Base-by-base conservation (phyloP, 129 eudicot genomes). In the Artemisia annua region DNA sequence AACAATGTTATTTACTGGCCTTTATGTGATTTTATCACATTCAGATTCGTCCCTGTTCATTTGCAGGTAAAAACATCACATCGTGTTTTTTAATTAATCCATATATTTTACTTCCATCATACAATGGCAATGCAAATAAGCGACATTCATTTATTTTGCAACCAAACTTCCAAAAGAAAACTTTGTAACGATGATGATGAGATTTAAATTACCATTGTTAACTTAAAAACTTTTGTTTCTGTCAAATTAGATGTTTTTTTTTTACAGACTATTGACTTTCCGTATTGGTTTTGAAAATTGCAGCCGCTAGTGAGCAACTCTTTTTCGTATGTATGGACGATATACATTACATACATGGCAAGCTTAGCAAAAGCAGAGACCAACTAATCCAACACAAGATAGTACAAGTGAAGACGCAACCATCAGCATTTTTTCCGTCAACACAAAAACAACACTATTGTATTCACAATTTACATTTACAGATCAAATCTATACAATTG, bases 1-100 rank as follows among this genome's bases (percentile, higher is more conserved):
- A 94, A 71, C 75, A 96, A 96, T 50, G 80, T 78, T 52, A 80
- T 94, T 85, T 90, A 88, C 81, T 90, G 99, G 99, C 99, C 99
- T 0, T 5, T 88, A 7, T 95, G 99, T 81, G 99, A 95, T 80
- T 95, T 95, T 56, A 66, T 95, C 62, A 95, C 99, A 18, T 95
- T 95, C 87, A 95, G 81, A 87, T 88, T 90, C 73, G 74, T 86
- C 49, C 97, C 97, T 0, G 99, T 95, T 74, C 93, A 95, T 75
- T 85, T 95, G 63, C 97, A 95, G 99, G 99, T 90, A 76, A 13
- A 35, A 30, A 7, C 24, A 1, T n/a, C 49, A 49, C 72, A 6
- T 65, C n/a, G 1, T 74, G 58, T 78, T 58, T 55, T 67, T 28
- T 10, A n/a, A 14, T 46, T 3, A 46, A 16, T 6, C 26, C 52